Base-by-base conservation (phyloP, 164 flowering plant genomes). In the Stephania yunnanensis region DNA sequence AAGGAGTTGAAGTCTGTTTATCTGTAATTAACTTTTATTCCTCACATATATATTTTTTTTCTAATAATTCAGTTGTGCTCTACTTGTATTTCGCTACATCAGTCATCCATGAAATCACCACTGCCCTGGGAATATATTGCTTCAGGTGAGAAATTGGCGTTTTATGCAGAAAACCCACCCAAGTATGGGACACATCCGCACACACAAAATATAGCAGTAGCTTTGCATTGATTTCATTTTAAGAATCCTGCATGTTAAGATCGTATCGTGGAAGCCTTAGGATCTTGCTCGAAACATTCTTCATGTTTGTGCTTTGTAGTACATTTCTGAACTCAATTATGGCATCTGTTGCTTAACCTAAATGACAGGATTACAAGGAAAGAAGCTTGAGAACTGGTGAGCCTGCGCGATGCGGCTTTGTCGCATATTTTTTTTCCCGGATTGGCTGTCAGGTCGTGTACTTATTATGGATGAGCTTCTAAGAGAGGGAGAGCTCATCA, bases 11-110 rank as follows among this genome's bases (percentile, higher is more conserved):
- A 15, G 66, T 69, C 13, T 44, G 10, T 31, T 7, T 25, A 69
- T 36, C 71, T 36, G 44, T 29, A 36, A 36, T 7, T 61, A 36
- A 44, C 29, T 69, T 61, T 61, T 8, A 53, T 36, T 58, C 46
- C 76, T 78, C 67, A 50, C 63, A 36, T 82, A 78, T 82, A 78
- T 73, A 20, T 76, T 77, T 71, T 77, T 31, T 36, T 84, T 63
- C 42, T 36, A 36, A 36, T 36, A 67, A 55, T 19, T 19, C 84
- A 95, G 98, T 45, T 72, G 76, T 81, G 7, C 90, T 96, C 22
- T 96, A 96, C 83, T 75, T 96, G 83, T 91, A 94, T 79, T 94
- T 96, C 75, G 98, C 94, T 29, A 94, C 91, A 3, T 89, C 97
- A 44, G 97, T 96, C 75, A 79, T 90, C 72, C 90, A 91, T 72